Evolutionary conservation across 768 basidiomycete genomes (phyloP).

Genomic region (Austroboletus eburneus): DNA sequence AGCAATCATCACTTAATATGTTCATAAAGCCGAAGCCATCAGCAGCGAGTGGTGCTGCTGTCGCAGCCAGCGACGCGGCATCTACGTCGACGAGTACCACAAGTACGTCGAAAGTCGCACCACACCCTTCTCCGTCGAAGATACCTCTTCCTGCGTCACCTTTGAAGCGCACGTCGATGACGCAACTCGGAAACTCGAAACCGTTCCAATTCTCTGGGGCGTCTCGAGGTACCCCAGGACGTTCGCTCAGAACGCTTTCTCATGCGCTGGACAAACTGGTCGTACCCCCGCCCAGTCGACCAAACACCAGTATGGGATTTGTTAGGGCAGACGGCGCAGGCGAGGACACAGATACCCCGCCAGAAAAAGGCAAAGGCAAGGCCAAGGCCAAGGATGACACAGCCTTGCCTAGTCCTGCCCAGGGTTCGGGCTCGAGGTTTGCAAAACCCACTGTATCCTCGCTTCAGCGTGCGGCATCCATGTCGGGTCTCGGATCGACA

Average conservation of each 20-base stretch:
- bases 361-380: constrained; percentile 13
- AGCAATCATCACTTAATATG: constrained; percentile 20
- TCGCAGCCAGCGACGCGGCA: neutral
- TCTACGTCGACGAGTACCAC: constrained; percentile 6
- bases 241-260: constrained; percentile 61
- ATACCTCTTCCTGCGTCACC: constrained; percentile 25
- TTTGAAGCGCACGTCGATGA: constrained; percentile 10
- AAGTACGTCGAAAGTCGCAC: constrained; percentile 6
- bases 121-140: constrained; percentile 25
- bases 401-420: constrained; percentile 7
- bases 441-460: constrained; percentile 30
- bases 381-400: constrained; percentile 22
- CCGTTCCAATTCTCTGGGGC: constrained; percentile 3
- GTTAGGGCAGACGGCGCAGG: constrained; percentile 27
- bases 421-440: constrained; percentile 12
- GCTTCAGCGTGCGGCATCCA: constrained; percentile 24
- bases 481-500: constrained; percentile 7
- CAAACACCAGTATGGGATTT: constrained; percentile 71
- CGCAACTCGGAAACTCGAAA: constrained; percentile 6
- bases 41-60: no score
- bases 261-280: constrained; percentile 68
- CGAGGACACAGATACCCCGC: neutral
- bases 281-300: constrained; percentile 59
- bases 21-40: constrained; percentile 19
- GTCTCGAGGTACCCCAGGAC: constrained; percentile 8